Evolutionary conservation across 352 stramenopile genomes (phyloP), one percentile per base, ranked within the genome.

Genomic region (Pythium oligandrum): DNA sequence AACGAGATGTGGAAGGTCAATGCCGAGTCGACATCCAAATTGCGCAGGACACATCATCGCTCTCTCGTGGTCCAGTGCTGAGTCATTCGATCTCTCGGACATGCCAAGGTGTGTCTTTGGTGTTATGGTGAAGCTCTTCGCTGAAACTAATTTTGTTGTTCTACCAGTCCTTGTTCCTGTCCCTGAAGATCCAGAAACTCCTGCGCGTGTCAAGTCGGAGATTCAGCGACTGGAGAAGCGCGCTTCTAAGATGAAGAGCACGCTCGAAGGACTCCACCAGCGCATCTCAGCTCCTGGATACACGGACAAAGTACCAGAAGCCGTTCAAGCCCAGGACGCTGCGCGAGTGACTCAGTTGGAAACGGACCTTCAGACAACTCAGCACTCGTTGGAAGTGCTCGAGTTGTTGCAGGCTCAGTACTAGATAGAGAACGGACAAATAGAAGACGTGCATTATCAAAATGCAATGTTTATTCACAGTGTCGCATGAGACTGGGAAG

Each of bases 151-250:
- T 31, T 1, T n/a, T 60, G 43, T 51, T 38, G n/a, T 46, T 53
- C 12, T 58, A 5, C 33, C 39, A 94, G 84, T 94, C 26, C 50
- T 75, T 54, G 67, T 91, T 40, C 68, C 67, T 9, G 73, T 95
- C 1, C 78, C 82, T 3, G 59, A 86, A 17, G 76, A 86, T 43
- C 56, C 68, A 2, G 80, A 93, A 44, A 95, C 78, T 8, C 78
- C 73, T 4, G 63, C 78, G 40, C 79, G 84, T 8, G 68, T 93
- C 17, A 60, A 69, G 4, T 57, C 66, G 6, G 84, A 95, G 55
- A 75, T 93, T 32, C 53, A 57, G 4, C 70, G 84, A 4, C 56
- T 95, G 12, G 64, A 77, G 31, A 95, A 95, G 45, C 78, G 80
- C 37, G 58, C 66, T 0, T 45, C 32, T 3, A 95, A 95, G 59